A percentile compares a stretch with the other conserved stretches of the same genome.
phyloP scores from a whole-genome alignment of 78 protist genomes.

The Trichosphaerium sp. region DNA sequence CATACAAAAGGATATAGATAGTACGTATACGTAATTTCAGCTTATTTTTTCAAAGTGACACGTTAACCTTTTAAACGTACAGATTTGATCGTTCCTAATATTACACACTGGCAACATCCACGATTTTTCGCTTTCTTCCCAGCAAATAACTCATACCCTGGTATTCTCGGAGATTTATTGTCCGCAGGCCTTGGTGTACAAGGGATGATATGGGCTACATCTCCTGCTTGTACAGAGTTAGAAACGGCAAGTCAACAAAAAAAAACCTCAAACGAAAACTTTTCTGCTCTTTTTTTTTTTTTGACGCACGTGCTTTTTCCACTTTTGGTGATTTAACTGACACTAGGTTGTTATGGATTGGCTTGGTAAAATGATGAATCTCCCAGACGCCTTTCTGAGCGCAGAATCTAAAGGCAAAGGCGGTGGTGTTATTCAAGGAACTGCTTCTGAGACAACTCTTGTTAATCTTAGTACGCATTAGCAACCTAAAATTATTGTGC shows the following conservation, averaged over 20 bases:
- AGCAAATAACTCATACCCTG: constrained; percentile 17
- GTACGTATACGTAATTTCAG: background rate
- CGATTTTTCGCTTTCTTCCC: constrained; percentile 39
- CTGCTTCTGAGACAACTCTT: constrained; percentile 12
- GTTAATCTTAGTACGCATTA: too few relatives aligned
- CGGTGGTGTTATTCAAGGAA: constrained; percentile 50
- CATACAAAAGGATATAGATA: background rate
- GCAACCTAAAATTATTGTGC: too few relatives aligned
- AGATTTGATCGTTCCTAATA: constrained; percentile 18
- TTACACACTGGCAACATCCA: constrained; percentile 56
- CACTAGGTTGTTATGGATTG: constrained; percentile 32
- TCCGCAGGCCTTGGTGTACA: constrained; percentile 2
- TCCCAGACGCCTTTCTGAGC: background rate
- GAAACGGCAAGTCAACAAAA: too few relatives aligned
- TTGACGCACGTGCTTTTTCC: too few relatives aligned
- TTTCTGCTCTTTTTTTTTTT: too few relatives aligned
- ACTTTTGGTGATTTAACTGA: too few relatives aligned
- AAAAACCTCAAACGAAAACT: too few relatives aligned
- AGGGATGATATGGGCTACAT: background rate
- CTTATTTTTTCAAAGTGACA: background rate
- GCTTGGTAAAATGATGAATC: constrained; percentile 7
- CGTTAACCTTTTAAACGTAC: background rate
- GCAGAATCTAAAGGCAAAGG: constrained; percentile 4
- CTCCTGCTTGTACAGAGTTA: constrained; percentile 44
- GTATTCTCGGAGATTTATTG: constrained; percentile 32